Conservation (phyloP, 139 green algal genomes). For the Picochlorum sp. region DNA sequence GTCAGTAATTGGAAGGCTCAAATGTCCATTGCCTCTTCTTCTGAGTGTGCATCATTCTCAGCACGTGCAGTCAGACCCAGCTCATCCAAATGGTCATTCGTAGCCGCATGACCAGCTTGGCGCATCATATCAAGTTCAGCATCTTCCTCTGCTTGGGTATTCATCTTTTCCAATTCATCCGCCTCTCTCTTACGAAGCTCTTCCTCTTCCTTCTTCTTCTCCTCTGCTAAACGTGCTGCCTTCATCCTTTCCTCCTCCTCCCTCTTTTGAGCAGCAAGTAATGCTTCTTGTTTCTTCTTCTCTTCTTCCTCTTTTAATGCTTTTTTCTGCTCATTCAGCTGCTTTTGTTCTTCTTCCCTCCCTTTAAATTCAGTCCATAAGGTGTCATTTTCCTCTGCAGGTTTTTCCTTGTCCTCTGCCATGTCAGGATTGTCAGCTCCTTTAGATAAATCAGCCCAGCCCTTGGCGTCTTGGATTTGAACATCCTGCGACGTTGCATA, state of each 20-base stretch:
- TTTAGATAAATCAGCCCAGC: conserved; percentile 25
- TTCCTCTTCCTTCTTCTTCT: conserved; percentile 3
- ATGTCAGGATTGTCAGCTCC: neutral
- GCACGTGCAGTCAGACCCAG: neutral
- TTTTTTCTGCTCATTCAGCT: conserved; percentile 37
- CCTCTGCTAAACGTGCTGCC: neutral
- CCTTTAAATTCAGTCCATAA: conserved; percentile 38
- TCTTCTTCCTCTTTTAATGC: conserved; percentile 15
- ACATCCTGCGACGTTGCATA: conserved; percentile 21
- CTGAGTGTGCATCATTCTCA: neutral
- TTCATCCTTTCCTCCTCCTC: neutral
- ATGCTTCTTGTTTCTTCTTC: neutral
- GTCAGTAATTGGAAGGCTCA: too few relatives aligned
- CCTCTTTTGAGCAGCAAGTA: neutral
- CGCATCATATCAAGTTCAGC: neutral
- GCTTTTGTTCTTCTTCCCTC: conserved; percentile 23
- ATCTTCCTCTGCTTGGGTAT: neutral
- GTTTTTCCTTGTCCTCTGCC: neutral
- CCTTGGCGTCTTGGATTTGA: conserved; percentile 25
- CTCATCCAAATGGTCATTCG: neutral
- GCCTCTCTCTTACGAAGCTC: neutral
- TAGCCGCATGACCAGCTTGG: neutral
- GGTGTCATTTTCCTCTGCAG: conserved; percentile 18
- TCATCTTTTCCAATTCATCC: neutral
- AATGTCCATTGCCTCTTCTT: neutral